These are phyloP conservation scores for Penicillium cinerascens DNA, from an alignment of 495 filamentous ascomycete species.

Conservation along the genomic window DNA sequence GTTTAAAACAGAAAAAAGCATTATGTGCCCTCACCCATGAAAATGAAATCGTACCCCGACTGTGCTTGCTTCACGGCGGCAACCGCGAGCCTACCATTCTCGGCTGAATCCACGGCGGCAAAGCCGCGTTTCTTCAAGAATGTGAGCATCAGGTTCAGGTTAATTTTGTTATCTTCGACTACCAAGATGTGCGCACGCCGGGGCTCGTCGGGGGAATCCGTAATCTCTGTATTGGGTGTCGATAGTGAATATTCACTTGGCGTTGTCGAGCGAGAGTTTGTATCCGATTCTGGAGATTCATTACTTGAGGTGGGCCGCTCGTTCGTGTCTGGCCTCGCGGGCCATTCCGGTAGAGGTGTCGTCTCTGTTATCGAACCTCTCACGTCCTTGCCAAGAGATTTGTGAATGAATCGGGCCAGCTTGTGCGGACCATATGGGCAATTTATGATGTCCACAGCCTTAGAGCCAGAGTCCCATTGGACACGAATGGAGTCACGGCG, in stretches of 20 bases:
- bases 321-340: too few species aligned
- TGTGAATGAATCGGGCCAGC: slow-evolving; percentile 51
- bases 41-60: slow-evolving; percentile 51
- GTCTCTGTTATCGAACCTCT: too few species aligned
- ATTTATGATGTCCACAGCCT: slow-evolving; percentile 40
- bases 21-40: slow-evolving; percentile 45
- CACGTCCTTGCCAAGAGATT: slow-evolving; percentile 22
- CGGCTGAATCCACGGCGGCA: slow-evolving; percentile 34
- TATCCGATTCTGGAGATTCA: too few species aligned
- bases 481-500: slow-evolving; percentile 12
- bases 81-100: slow-evolving; percentile 51
- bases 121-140: slow-evolving; percentile 50
- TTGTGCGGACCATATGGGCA: slow-evolving; percentile 65
- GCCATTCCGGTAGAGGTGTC: too few species aligned
- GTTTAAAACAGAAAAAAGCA: not conserved
- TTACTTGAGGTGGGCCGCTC: too few species aligned
- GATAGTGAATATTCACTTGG: too few species aligned
- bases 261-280: too few species aligned
- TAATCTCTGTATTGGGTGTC: too few species aligned
- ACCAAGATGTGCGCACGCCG: slow-evolving; percentile 45
- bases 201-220: not conserved
- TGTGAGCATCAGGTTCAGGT: slow-evolving; percentile 58
- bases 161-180: slow-evolving; percentile 72
- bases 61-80: slow-evolving; percentile 40
- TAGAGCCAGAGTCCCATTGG: too few species aligned